These are phyloP conservation scores for Candida stauntonica DNA, from an alignment of 805 yeast genomes.

Conservation along the genomic window DNA sequence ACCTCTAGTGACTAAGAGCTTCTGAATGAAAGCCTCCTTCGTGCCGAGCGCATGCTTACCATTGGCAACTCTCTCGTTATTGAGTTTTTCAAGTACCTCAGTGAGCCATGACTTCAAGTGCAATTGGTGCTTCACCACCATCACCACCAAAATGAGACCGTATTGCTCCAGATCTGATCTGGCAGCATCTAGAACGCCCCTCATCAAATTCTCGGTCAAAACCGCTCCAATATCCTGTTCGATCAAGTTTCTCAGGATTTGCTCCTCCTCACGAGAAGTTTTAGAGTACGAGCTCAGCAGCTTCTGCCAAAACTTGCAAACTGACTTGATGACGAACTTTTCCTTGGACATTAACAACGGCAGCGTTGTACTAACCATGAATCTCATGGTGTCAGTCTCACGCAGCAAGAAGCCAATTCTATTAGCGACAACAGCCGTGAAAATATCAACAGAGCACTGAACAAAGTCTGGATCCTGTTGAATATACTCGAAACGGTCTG, in stretches of 20 bases:
- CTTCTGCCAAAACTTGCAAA: slow-evolving; percentile 49
- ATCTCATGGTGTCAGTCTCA: slow-evolving; percentile 25
- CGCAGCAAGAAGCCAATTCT: slow-evolving; percentile 46
- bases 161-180: slow-evolving; percentile 60
- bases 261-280: slow-evolving; percentile 36
- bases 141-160: slow-evolving; percentile 45
- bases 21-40: slow-evolving; percentile 46
- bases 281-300: slow-evolving; percentile 45
- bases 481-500: slow-evolving; percentile 25
- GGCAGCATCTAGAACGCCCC: slow-evolving; percentile 44
- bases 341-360: slow-evolving; percentile 39
- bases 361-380: slow-evolving; percentile 27
- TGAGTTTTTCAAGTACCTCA: slow-evolving; percentile 27
- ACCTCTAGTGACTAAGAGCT: slow-evolving; percentile 60
- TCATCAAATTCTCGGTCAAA: slow-evolving; percentile 33
- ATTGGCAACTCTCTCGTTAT: slow-evolving; percentile 23
- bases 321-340: slow-evolving; percentile 45
- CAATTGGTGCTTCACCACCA: slow-evolving; percentile 47
- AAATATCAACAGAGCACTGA: slow-evolving; percentile 47
- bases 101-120: slow-evolving; percentile 46
- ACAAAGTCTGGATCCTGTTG: slow-evolving; percentile 55
- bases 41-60: slow-evolving; percentile 27
- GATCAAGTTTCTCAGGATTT: slow-evolving; percentile 27
- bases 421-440: slow-evolving; percentile 44
- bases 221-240: slow-evolving; percentile 28